Base-by-base conservation (phyloP, 208 protist species). In the Crithidia thermophila region DNA sequence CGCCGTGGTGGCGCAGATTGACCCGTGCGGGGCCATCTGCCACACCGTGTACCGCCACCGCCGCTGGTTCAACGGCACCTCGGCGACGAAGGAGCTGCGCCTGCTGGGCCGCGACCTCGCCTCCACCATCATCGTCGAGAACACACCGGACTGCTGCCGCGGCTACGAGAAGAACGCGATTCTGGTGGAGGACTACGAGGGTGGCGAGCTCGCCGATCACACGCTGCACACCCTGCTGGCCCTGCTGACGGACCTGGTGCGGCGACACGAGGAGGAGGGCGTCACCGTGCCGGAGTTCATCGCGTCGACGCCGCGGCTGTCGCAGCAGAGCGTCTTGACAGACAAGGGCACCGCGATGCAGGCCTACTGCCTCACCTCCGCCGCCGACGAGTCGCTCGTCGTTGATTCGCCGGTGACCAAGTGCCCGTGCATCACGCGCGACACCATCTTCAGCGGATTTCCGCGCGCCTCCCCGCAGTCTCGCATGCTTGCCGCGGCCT, bases 181-280 rank as follows among this genome's bases (percentile, higher is more conserved):
- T 6, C 85, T 97, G 0, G 90, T 97, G 7, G 81, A 81, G 25
- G 92, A 97, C 79, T 97, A 97, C 81, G 86, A 90, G 58, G 92
- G 92, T 18, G 92, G 89, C n/a, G 92, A 97, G 75, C 72, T 94
- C 33, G 89, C 88, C 25, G 92, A 97, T 73, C 49, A 77, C 39
- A 97, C 92, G 5, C 81, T 97, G 27, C 66, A 80, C 50, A 68
- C 67, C 13, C 77, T 97, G 3, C 66, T 91, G 7, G 62, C 42
- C 1, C 66, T 97, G 18, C 58, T 97, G 37, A 68, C 74, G 34
- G 90, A 97, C 34, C 64, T 97, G 14, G 82, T 95, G 20, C 50
- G 60, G 46, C 74, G 75, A 23, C 80, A 75, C 50, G 62, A 70
- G 36, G 30, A 23, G 4, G 79, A 87, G 25, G 62, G 61, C 23